Percentiles rank a stretch among this genome's conserved stretches.
These are phyloP conservation scores for Toxicodendron radicans DNA, from an alignment of 345 rosid species.

Conservation along the genomic window DNA sequence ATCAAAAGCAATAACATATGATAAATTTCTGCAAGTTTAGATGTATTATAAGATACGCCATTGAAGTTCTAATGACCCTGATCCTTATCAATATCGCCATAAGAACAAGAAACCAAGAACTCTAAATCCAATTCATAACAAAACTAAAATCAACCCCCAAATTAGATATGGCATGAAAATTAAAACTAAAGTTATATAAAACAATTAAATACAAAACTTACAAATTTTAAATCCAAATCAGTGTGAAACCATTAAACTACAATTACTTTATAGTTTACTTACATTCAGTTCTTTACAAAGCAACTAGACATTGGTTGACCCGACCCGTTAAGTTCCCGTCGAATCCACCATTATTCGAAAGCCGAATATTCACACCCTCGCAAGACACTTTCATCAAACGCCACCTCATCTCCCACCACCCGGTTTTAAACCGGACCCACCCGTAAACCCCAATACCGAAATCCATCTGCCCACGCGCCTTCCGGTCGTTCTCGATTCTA, in stretches of 20 bases:
- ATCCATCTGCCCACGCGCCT: conserved; percentile 14
- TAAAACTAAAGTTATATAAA: not conserved
- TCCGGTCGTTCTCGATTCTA: not conserved
- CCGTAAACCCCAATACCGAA: conserved; percentile 12
- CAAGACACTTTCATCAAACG: conserved; percentile 13
- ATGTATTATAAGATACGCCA: not conserved
- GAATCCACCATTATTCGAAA: conserved; percentile 9
- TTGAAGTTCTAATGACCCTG: not conserved
- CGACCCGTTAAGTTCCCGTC: conserved; percentile 3
- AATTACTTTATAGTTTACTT: not conserved
- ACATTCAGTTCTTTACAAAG: not conserved
- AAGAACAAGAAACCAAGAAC: not conserved
- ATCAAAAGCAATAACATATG: not conserved
- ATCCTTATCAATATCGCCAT: not conserved
- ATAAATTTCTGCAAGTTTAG: not conserved
- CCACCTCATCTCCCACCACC: conserved; percentile 22
- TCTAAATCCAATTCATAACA: not conserved
- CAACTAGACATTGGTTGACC: conserved; percentile 12
- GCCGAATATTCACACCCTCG: conserved; percentile 14
- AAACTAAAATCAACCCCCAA: not conserved
- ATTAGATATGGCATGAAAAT: not conserved
- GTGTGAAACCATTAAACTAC: not conserved
- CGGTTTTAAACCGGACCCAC: conserved; percentile 9
- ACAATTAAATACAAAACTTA: not conserved
- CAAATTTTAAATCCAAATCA: not conserved